Percentiles rank a stretch among this genome's conserved stretches.
Conservation (phyloP, 257 asterid species). For the Fraxinus cuspidata region DNA sequence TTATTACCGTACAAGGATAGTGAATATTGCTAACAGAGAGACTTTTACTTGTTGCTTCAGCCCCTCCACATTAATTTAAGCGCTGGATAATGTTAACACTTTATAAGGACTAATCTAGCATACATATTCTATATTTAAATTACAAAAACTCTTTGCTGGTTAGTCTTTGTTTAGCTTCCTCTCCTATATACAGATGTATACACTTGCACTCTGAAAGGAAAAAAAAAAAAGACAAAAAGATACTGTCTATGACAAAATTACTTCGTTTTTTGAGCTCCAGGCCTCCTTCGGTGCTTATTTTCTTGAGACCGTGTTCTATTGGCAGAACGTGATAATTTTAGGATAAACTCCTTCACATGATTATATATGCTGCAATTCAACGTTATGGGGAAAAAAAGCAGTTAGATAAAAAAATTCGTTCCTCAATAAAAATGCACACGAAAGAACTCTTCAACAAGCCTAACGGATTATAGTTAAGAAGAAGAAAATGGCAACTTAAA, state of each 20-base stretch:
- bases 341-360: constrained; percentile 38
- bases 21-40: no score
- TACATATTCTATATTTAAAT: neutral
- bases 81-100: no score
- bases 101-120: neutral
- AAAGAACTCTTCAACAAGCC: neutral
- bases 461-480: neutral
- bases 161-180: neutral
- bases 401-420: neutral
- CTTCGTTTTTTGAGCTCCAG: constrained; percentile 27
- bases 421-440: neutral
- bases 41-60: no score
- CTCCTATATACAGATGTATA: neutral
- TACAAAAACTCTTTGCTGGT: neutral
- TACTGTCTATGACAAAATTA: constrained; percentile 24
- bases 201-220: neutral
- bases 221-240: no score
- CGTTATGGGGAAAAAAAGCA: neutral
- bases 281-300: constrained; percentile 12
- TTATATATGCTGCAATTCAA: constrained; percentile 28
- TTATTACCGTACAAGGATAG: no score
- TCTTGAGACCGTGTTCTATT: constrained; percentile 17
- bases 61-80: no score
- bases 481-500: neutral
- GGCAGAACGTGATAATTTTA: constrained; percentile 26